Evolutionary conservation across 306 rosid genomes (phyloP).

Genomic region (Begonia masoniana): DNA sequence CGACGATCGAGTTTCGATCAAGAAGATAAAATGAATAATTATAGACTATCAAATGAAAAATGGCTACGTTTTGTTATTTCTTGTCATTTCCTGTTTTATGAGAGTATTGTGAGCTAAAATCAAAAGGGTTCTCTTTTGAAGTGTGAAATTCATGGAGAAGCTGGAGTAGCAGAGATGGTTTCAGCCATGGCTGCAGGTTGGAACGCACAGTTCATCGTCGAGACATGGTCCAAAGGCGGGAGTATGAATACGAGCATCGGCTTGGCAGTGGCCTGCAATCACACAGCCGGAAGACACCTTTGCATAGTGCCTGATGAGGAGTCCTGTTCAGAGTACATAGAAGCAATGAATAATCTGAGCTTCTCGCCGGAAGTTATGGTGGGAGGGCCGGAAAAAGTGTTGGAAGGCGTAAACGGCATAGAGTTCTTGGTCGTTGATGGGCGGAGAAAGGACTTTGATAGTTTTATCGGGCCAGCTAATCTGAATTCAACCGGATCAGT

Average conservation of each 20-base stretch:
- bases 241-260: constrained; percentile 59
- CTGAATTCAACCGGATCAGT: constrained; percentile 69
- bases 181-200: constrained; percentile 97
- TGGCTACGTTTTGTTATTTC: too few species aligned
- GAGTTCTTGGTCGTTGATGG: constrained; percentile 79
- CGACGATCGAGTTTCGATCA: too few species aligned
- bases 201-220: constrained; percentile 72
- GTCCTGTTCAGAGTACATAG: constrained; percentile 43
- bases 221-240: constrained; percentile 88
- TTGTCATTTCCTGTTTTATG: too few species aligned
- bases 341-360: constrained; percentile 33
- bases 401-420: constrained; percentile 36
- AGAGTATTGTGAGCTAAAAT: too few species aligned
- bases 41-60: too few species aligned
- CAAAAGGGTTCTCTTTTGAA: constrained; percentile 13
- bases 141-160: constrained; percentile 47
- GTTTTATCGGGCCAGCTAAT: constrained; percentile 50
- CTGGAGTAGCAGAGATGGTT: constrained; percentile 74
- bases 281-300: constrained; percentile 70
- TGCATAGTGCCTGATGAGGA: constrained; percentile 73
- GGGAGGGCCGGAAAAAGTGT: constrained; percentile 64
- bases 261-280: constrained; percentile 45
- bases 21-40: too few species aligned
- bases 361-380: constrained; percentile 40
- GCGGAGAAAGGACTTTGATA: constrained; percentile 31